phyloP scores from a whole-genome alignment of 768 basidiomycete genomes.

The Tricholoma sp. region DNA sequence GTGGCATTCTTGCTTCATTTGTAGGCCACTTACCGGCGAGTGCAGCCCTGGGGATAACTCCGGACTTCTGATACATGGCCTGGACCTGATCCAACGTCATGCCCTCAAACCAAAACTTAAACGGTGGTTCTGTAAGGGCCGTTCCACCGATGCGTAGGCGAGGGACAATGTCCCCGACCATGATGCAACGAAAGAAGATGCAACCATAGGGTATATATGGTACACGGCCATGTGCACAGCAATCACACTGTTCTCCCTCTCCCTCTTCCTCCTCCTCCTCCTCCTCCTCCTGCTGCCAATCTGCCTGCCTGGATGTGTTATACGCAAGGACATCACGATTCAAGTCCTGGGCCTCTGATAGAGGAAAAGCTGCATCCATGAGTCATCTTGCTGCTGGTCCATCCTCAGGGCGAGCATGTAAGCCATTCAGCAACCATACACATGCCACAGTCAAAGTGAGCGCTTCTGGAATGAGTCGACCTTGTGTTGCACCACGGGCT shows the following conservation, averaged over 20 bases:
- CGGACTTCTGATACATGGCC: no score
- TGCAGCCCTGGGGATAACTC: no score
- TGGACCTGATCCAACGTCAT: background rate
- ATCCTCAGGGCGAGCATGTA: conserved; percentile 17
- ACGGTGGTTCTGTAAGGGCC: background rate
- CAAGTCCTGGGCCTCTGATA: background rate
- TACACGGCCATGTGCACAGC: background rate
- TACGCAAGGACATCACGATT: background rate
- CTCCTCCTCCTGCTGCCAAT: background rate
- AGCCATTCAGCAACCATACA: conserved; percentile 12
- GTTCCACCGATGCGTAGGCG: conserved; percentile 1
- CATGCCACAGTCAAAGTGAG: conserved; percentile 9
- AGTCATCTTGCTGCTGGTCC: conserved; percentile 9
- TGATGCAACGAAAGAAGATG: conserved; percentile 8
- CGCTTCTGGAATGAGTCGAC: background rate
- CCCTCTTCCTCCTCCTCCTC: conserved; percentile 7
- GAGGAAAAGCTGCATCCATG: conserved; percentile 10
- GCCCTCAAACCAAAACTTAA: background rate
- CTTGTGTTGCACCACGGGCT: background rate
- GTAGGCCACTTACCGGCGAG: background rate
- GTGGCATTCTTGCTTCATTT: background rate
- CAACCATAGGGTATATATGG: conserved; percentile 9
- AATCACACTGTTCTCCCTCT: conserved; percentile 4
- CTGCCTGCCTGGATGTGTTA: background rate
- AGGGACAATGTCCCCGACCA: background rate